Evolutionary conservation across 129 eudicot species (phyloP), one percentile per base, ranked within the genome.

Genomic region (Mikania micrantha): DNA sequence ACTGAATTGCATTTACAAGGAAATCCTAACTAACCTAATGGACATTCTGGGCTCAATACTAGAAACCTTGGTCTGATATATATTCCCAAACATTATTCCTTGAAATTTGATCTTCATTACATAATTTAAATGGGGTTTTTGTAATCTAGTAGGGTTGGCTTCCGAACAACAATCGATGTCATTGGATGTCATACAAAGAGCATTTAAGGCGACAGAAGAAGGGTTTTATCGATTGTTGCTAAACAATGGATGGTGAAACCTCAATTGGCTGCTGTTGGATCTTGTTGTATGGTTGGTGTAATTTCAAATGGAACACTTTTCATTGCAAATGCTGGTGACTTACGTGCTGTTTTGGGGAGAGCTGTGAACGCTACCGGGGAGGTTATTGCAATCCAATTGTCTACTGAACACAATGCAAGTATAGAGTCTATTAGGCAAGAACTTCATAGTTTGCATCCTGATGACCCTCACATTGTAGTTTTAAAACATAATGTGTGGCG

Each of bases 331-430:
- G 85, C 82, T 52, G 95, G 95, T 11, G 95, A 87, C 74, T 87
- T 90, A 3, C 90, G 90, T 57, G 90, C 90, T n/a, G 90, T 87
- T 67, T 60, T 87, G 67, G 95, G 95, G 58, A 80, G 84, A 35
- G 54, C 70, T 34, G 80, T 87, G 28, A 82, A 60, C 79, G 84
- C 88, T 21, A 87, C 95, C 13, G 84, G 90, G 8, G 88, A 84
- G 57, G 84, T 82, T 82, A 81, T 79, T 49, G 85, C 78, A 48
- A 58, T 87, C 58, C 95, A 87, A 54, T 70, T 87, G 28, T 87
- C 95, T 1, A 77, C 84, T 10, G 95, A 87, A 69, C 95, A 87
- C 65, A 87, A 87, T 61, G 95, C 83, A 5, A 79, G 88, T 31
- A 82, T 84, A 40, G 95, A 87, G 65, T 84, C 95, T 10, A 78